Base-by-base conservation (phyloP, 306 rosid genomes). In the Prunus dulcis region DNA sequence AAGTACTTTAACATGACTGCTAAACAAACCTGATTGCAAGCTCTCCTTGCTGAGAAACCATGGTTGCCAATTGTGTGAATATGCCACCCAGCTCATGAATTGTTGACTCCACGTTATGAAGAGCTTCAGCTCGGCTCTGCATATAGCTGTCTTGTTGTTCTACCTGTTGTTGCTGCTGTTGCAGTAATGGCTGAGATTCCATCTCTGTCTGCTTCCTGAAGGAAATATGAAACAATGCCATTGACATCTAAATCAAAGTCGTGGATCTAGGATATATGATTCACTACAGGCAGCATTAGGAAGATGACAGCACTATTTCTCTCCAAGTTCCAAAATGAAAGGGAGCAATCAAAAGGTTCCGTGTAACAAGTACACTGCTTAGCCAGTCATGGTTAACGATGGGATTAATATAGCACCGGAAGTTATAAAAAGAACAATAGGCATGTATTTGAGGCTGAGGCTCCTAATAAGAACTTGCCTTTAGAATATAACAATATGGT, bases 61-160 rank as follows among this genome's bases (percentile, higher is more conserved):
- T 92, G 25, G 97, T 93, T 73, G 98, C 98, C 67, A 93, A 84
- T 77, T 93, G 98, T 82, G 91, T 93, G 80, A 93, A 91, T 79
- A 93, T 93, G 87, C 71, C 87, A 88, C 98, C 71, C 69, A 93
- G 89, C 79, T 93, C 98, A 75, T 93, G 98, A 81, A 93, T 93
- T 55, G 97, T 93, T 78, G 98, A 93, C 85, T 93, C 98, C 30
- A 93, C 96, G 81, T 93, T 93, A 62, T 89, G 97, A 82, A 93
- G 93, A 78, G 98, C 97, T 83, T 91, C 98, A 83, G 98, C 91
- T 79, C 98, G 83, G 91, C 96, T 89, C 83, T 93, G 98, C 98
- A 91, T 93, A 88, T 91, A 91, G 76, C 84, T 86, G 77, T 89
- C 98, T 86, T 89, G 98, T 87, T 91, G 79, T 13, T 18, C 79